Evolutionary conservation across 202 grass and related monocot genomes (phyloP).

Genomic region (Eragrostis tef): DNA sequence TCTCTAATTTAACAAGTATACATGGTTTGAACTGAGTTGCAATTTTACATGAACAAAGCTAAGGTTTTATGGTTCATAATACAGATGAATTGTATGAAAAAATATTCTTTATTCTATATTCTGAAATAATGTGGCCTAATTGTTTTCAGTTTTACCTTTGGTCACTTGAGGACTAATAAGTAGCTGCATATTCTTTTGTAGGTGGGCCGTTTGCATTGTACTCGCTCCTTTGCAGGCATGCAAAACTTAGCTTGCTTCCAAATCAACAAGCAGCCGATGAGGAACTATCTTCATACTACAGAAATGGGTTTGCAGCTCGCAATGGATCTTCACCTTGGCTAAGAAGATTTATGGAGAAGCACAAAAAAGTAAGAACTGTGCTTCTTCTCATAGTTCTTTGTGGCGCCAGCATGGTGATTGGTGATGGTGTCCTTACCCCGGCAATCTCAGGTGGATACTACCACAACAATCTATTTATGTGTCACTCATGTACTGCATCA

Average conservation of each 20-base stretch:
- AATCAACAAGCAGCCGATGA: constrained; percentile 99
- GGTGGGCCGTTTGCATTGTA: constrained; percentile 97
- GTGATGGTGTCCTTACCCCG: constrained; percentile 93
- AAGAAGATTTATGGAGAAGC: constrained; percentile 89
- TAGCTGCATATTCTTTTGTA: constrained; percentile 44
- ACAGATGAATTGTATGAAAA: constrained; percentile 31
- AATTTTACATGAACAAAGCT: constrained; percentile 10
- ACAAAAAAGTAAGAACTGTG: constrained; percentile 68
- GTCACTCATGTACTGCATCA: background rate
- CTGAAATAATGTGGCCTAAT: background rate
- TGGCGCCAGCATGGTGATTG: constrained; percentile 92
- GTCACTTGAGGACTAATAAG: constrained; percentile 27
- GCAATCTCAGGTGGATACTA: constrained; percentile 81
- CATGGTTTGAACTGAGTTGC: constrained; percentile 5
- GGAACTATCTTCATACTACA: constrained; percentile 90
- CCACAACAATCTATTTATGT: constrained; percentile 20
- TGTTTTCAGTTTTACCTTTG: constrained; percentile 27
- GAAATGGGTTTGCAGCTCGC: constrained; percentile 48
- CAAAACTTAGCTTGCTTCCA: constrained; percentile 87
- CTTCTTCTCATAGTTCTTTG: constrained; percentile 88
- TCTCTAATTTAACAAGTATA: background rate
- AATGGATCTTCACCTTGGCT: constrained; percentile 64
- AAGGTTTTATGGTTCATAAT: constrained; percentile 19
- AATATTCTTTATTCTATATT: background rate
- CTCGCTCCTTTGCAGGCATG: constrained; percentile 94